These are phyloP conservation scores for Ustulina deusta DNA, from an alignment of 2,329 filamentous ascomycete genomes.

Conservation along the genomic window DNA sequence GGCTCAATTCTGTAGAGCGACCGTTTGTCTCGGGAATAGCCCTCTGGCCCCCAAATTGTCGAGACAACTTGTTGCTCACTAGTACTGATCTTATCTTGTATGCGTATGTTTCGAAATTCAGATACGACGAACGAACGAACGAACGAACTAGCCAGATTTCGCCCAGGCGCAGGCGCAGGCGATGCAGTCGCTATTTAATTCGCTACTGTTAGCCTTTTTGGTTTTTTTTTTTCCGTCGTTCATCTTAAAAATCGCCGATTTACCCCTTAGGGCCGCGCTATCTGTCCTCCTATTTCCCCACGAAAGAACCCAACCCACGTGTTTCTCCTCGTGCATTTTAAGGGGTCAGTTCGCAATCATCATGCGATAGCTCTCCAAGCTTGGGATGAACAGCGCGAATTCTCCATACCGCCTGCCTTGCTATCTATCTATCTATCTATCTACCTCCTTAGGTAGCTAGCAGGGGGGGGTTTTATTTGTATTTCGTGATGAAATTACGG, in stretches of 20 bases:
- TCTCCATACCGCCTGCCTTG: not conserved
- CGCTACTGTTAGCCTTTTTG: not conserved
- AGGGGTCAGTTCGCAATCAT: too few species aligned
- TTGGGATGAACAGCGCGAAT: too few species aligned
- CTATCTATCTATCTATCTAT: not conserved
- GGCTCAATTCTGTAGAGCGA: not conserved
- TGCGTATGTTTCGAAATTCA: not conserved
- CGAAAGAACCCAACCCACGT: too few species aligned
- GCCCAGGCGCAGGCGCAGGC: not conserved
- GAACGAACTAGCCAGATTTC: not conserved
- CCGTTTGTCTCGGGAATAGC: slow-evolving; percentile 22
- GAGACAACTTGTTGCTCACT: slow-evolving; percentile 17
- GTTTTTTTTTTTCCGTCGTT: not conserved
- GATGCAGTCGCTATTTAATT: slow-evolving; percentile 3
- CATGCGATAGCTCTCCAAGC: too few species aligned
- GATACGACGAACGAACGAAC: not conserved
- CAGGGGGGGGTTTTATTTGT: too few species aligned
- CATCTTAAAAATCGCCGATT: not conserved
- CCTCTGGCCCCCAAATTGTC: not conserved
- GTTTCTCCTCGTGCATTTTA: too few species aligned
- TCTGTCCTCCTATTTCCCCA: too few species aligned
- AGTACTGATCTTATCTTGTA: slow-evolving; percentile 17
- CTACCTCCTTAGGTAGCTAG: too few species aligned
- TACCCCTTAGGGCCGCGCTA: too few species aligned
- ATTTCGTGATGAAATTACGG: too few species aligned